phyloP scores from a whole-genome alignment of 306 rosid genomes.

The Malus asiatica region DNA sequence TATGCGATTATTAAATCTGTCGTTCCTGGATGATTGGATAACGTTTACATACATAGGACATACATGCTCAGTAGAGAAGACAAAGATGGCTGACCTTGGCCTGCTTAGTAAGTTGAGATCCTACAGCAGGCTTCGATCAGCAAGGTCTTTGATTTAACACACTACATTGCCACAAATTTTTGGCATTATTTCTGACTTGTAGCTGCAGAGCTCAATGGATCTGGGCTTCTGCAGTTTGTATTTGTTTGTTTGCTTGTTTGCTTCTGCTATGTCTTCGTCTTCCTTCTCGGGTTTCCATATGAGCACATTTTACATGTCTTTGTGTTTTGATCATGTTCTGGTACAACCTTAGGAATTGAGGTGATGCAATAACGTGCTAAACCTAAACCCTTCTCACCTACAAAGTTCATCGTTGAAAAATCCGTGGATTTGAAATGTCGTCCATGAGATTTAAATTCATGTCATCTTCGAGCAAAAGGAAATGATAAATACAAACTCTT shows the following conservation, averaged over 20 bases:
- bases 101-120: not conserved
- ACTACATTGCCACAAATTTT: not conserved
- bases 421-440: too few relatives aligned
- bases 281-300: not conserved
- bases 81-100: conserved; percentile 6
- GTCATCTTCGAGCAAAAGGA: too few relatives aligned
- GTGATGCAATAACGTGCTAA: not conserved
- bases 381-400: not conserved
- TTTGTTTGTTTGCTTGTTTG: not conserved
- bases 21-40: not conserved
- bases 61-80: not conserved
- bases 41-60: not conserved
- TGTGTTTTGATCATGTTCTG: not conserved
- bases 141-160: not conserved
- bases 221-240: not conserved
- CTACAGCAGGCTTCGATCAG: not conserved
- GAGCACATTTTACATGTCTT: not conserved
- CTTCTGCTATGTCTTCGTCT: not conserved
- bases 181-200: not conserved
- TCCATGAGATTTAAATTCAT: too few relatives aligned
- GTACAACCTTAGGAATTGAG: not conserved
- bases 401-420: too few relatives aligned
- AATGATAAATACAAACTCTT: too few relatives aligned
- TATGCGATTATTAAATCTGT: not conserved
- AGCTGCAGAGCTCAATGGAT: not conserved